Evolutionary conservation across 1,284 basidiomycete species (phyloP).

Genomic region (Boletus sp.): DNA sequence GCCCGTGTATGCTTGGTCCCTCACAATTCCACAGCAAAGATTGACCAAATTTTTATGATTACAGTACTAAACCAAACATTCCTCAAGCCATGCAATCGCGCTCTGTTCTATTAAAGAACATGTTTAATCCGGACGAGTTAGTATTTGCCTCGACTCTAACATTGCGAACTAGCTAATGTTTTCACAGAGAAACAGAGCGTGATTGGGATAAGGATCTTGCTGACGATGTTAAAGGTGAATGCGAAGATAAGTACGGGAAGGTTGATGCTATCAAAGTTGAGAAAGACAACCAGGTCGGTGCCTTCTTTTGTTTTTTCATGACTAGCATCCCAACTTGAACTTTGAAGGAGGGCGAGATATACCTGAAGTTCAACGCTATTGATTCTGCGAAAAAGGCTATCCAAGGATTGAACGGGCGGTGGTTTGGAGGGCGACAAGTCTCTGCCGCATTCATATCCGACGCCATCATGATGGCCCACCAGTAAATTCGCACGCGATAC

Average conservation of each 20-base stretch:
- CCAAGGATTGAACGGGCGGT: conserved; percentile 88
- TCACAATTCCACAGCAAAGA: conserved; percentile 1
- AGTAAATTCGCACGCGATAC: conserved; percentile 39
- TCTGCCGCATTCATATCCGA: conserved; percentile 85
- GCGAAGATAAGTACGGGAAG: conserved; percentile 84
- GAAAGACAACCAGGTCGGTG: conserved; percentile 82
- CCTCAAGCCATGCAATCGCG: conserved; percentile 78
- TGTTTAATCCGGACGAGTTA: conserved; percentile 95
- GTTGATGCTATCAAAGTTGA: conserved; percentile 90
- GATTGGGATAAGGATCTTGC: conserved; percentile 97
- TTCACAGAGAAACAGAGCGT: conserved; percentile 80
- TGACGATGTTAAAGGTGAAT: conserved; percentile 94
- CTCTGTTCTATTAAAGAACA: conserved; percentile 86
- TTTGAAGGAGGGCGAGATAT: conserved; percentile 88
- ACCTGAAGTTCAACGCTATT: conserved; percentile 83
- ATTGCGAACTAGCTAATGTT: conserved; percentile 6
- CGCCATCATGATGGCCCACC: conserved; percentile 89
- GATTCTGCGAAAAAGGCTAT: conserved; percentile 82
- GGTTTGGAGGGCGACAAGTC: conserved; percentile 90
- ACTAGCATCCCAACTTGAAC: background rate
- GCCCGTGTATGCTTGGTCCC: conserved; percentile 48
- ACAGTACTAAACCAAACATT: conserved; percentile 63
- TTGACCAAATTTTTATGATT: conserved; percentile 14
- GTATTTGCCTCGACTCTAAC: conserved; percentile 27
- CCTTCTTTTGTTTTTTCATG: background rate